Percentiles rank a stretch among this genome's conserved stretches.
Conservation (phyloP, 257 asterid genomes). For the Linderniella brevidens region DNA sequence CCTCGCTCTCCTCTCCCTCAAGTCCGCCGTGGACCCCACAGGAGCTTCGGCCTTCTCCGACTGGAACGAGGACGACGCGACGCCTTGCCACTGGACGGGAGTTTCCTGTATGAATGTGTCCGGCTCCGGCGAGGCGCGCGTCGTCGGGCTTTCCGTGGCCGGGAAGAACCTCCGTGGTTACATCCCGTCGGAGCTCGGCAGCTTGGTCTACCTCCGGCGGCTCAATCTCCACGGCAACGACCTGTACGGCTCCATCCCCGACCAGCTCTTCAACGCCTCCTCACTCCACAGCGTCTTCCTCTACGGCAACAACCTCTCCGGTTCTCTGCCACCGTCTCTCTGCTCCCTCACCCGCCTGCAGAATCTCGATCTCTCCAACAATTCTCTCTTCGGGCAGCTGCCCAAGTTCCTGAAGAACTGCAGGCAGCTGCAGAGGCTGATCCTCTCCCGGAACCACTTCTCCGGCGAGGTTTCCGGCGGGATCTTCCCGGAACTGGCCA, state of each 20-base stretch:
- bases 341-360: conserved; percentile 68
- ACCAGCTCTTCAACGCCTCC: no score
- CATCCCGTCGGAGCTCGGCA: no score
- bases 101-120: conserved; percentile 75
- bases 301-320: conserved; percentile 55
- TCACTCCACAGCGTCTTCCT: conserved; percentile 44
- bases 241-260: no score
- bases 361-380: conserved; percentile 77
- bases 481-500: conserved; percentile 21
- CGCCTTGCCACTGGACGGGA: conserved; percentile 96
- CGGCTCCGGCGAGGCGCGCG: no score
- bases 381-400: conserved; percentile 49
- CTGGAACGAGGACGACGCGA: conserved; percentile 62
- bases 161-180: no score
- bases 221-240: no score
- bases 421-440: conserved; percentile 44
- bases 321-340: conserved; percentile 50
- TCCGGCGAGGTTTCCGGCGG: conserved; percentile 62
- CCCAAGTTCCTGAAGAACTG: conserved; percentile 55
- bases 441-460: conserved; percentile 53
- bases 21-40: conserved; percentile 39
- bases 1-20: conserved; percentile 47
- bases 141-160: no score
- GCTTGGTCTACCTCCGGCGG: no score
- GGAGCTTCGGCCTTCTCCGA: conserved; percentile 52